phyloP scores from a whole-genome alignment of 1,139 yeast species.

The Scheffersomyces segobiensis region DNA sequence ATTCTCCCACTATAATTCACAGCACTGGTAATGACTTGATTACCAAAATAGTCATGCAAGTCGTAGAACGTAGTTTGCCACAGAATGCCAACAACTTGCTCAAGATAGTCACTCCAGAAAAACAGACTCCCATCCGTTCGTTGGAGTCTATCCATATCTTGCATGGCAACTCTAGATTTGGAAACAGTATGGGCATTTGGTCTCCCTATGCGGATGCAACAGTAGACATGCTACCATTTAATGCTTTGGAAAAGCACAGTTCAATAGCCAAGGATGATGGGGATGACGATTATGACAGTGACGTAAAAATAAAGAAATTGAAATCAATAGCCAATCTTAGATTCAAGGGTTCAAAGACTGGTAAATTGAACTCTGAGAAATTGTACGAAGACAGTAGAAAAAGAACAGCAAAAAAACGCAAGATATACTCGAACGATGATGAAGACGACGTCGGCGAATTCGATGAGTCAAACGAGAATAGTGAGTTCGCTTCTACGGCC shows the following conservation, averaged over 20 bases:
- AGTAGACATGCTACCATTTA: constrained; percentile 64
- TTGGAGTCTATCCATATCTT: constrained; percentile 55
- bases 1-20: constrained; percentile 69
- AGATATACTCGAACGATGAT: constrained; percentile 4
- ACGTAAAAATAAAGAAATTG: constrained; percentile 16
- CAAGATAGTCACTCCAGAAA: constrained; percentile 21
- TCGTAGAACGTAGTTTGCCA: constrained; percentile 54
- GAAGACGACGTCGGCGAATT: constrained; percentile 17
- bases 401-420: constrained; percentile 11
- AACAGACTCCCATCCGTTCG: constrained; percentile 53
- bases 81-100: constrained; percentile 34
- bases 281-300: constrained; percentile 10
- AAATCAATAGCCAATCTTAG: constrained; percentile 48
- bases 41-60: constrained; percentile 57
- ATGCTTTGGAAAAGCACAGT: constrained; percentile 34
- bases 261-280: constrained; percentile 10
- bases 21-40: constrained; percentile 49
- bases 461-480: constrained; percentile 21
- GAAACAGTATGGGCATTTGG: constrained; percentile 68
- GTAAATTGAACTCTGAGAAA: constrained; percentile 28
- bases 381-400: constrained; percentile 34
- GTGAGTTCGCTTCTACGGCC: constrained; percentile 48
- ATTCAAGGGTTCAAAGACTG: constrained; percentile 55
- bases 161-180: constrained; percentile 61
- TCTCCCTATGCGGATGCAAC: constrained; percentile 64